Conservation (phyloP, 768 basidiomycete species). For the Auricularia auricula-judae region DNA sequence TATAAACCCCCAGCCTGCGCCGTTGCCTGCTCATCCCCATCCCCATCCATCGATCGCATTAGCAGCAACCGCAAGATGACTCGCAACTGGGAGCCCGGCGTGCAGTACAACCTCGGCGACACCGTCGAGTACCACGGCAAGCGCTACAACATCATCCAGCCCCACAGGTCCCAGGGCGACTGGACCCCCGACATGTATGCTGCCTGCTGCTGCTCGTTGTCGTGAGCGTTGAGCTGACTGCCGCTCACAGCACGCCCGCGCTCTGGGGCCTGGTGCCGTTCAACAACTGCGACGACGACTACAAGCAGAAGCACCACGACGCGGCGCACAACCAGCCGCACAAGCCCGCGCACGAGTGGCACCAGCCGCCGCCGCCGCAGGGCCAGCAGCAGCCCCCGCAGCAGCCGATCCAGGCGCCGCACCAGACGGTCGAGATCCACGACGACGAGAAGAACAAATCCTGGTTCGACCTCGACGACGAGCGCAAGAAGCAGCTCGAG, state of each 20-base stretch:
- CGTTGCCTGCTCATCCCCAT: too few species aligned
- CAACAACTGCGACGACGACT: slow-evolving; percentile 6
- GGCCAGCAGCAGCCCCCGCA: slow-evolving; percentile 5
- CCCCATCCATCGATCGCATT: too few species aligned
- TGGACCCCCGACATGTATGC: slow-evolving; percentile 41
- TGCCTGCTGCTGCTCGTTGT: background rate
- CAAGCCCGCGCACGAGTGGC: slow-evolving; percentile 12
- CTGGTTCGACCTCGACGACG: slow-evolving; percentile 45
- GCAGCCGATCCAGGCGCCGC: slow-evolving; percentile 21
- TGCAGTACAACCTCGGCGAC: slow-evolving; percentile 41
- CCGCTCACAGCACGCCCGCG: slow-evolving; percentile 1
- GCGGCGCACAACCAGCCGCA: slow-evolving; percentile 7
- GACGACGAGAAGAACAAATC: slow-evolving; percentile 39
- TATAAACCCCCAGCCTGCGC: too few species aligned
- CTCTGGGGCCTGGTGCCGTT: slow-evolving; percentile 3
- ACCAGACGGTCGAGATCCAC: slow-evolving; percentile 7
- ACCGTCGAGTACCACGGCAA: slow-evolving; percentile 45
- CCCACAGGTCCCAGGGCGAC: slow-evolving; percentile 37
- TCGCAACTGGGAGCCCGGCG: slow-evolving; percentile 50
- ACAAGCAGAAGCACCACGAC: slow-evolving; percentile 20
- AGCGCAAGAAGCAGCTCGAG: slow-evolving; percentile 46
- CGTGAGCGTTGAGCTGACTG: too few species aligned
- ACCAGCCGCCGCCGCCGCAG: slow-evolving; percentile 5
- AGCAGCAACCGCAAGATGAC: slow-evolving; percentile 23
- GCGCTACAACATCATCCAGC: slow-evolving; percentile 60